These are phyloP conservation scores for Tetrapisispora pingtungensis DNA, from an alignment of 805 yeast genomes.

Conservation along the genomic window DNA sequence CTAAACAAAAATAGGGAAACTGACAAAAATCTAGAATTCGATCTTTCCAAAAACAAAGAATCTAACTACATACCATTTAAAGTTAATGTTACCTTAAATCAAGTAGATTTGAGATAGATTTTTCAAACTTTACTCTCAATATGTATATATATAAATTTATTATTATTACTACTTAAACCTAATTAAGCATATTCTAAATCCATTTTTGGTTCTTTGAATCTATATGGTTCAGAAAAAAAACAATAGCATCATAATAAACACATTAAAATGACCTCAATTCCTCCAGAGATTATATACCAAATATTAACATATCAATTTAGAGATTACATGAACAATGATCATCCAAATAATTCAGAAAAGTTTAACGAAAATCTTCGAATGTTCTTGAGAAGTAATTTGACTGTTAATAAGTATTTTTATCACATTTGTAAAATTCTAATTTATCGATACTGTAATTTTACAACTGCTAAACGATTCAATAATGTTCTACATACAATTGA, in stretches of 20 bases:
- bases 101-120: too few species aligned
- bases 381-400: conserved; percentile 42
- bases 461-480: conserved; percentile 73
- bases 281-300: conserved; percentile 46
- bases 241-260: background rate
- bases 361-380: conserved; percentile 37
- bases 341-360: conserved; percentile 38
- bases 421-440: conserved; percentile 47
- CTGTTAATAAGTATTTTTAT: conserved; percentile 50
- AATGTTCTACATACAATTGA: conserved; percentile 50
- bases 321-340: conserved; percentile 40
- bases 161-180: too few species aligned
- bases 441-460: conserved; percentile 61
- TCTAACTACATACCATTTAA: too few species aligned
- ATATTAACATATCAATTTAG: conserved; percentile 46
- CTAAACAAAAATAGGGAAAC: too few species aligned
- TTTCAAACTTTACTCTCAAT: too few species aligned
- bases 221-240: too few species aligned
- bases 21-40: too few species aligned
- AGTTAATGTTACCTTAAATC: too few species aligned
- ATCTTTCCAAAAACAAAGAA: too few species aligned
- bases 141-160: too few species aligned
- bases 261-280: conserved; percentile 23
- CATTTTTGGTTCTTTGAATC: too few species aligned
- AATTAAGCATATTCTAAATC: too few species aligned